Evolutionary conservation across 2,329 filamentous ascomycete genomes (phyloP).

Genomic region (Plectosphaerella cucumerina): DNA sequence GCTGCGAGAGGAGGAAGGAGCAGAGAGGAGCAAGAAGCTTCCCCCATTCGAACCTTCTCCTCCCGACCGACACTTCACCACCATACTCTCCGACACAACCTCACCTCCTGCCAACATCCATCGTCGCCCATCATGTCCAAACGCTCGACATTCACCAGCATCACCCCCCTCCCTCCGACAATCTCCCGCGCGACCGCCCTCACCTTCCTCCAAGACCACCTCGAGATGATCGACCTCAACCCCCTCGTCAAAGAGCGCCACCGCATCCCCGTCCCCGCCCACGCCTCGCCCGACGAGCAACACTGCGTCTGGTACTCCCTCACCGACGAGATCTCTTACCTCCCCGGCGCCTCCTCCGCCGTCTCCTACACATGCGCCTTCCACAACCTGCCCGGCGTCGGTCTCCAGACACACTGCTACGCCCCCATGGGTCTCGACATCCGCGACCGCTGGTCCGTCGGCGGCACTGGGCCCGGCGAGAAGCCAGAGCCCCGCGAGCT

Average conservation of each 20-base stretch:
- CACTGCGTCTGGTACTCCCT: conserved; percentile 73
- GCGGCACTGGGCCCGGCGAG: conserved; percentile 69
- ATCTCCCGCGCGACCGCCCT: conserved; percentile 69
- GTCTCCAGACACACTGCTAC: conserved; percentile 78
- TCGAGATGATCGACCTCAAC: conserved; percentile 84
- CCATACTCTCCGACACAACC: no score
- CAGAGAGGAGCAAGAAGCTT: no score
- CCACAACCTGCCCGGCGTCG: conserved; percentile 61
- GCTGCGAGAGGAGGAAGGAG: no score
- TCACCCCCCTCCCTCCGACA: conserved; percentile 69
- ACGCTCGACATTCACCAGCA: conserved; percentile 68
- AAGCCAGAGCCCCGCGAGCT: conserved; percentile 60
- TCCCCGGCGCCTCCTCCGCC: conserved; percentile 65
- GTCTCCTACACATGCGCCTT: conserved; percentile 79
- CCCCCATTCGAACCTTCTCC: no score
- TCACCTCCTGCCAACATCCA: no score
- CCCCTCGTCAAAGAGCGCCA: conserved; percentile 73
- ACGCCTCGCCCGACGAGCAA: conserved; percentile 67
- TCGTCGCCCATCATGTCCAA: conserved; percentile 54
- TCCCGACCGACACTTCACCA: no score
- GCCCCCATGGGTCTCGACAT: conserved; percentile 80
- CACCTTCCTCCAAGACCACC: conserved; percentile 71
- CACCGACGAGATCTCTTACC: conserved; percentile 71
- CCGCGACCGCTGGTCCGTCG: conserved; percentile 71
- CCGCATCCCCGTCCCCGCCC: conserved; percentile 61